A percentile compares a stretch with the other conserved stretches of the same genome.
Evolutionary conservation across 495 filamentous ascomycete genomes (phyloP).

Genomic region (Sphaerosporella brunnea): DNA sequence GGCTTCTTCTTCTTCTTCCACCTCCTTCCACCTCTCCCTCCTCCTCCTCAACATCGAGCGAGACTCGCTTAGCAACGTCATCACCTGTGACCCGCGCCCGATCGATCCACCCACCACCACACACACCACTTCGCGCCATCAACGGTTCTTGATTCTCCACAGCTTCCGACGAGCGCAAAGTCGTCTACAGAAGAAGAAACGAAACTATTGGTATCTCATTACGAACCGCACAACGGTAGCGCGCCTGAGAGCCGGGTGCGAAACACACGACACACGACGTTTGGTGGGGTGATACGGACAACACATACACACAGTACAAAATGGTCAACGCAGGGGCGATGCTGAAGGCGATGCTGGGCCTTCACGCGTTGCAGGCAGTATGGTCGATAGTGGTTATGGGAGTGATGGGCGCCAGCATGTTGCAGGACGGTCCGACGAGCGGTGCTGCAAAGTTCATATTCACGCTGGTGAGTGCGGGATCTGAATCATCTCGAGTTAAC

Average conservation of each 20-base stretch:
- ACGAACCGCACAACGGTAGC: background rate
- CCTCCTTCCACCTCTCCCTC: background rate
- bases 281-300: background rate
- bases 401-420: slow-evolving; percentile 13
- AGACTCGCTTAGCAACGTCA: background rate
- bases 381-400: slow-evolving; percentile 24
- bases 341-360: slow-evolving; percentile 14
- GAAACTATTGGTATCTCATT: background rate
- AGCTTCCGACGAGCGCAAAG: background rate
- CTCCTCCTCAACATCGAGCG: background rate
- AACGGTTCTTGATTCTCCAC: background rate
- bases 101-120: background rate
- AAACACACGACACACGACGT: background rate
- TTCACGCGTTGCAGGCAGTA: slow-evolving; percentile 19
- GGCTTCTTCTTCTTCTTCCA: background rate
- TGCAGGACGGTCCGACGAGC: slow-evolving; percentile 15
- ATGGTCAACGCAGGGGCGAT: slow-evolving; percentile 19
- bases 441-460: slow-evolving; percentile 21
- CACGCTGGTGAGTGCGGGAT: slow-evolving; percentile 22
- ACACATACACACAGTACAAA: slow-evolving; percentile 3
- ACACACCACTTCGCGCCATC: background rate
- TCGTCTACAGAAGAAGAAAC: background rate
- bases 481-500: too few species aligned
- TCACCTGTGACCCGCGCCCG: background rate
- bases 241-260: background rate